Percentiles rank a stretch among this genome's conserved stretches.
These are phyloP conservation scores for Aspergillus sp. DNA, from an alignment of 2,329 filamentous ascomycete genomes.

Conservation along the genomic window DNA sequence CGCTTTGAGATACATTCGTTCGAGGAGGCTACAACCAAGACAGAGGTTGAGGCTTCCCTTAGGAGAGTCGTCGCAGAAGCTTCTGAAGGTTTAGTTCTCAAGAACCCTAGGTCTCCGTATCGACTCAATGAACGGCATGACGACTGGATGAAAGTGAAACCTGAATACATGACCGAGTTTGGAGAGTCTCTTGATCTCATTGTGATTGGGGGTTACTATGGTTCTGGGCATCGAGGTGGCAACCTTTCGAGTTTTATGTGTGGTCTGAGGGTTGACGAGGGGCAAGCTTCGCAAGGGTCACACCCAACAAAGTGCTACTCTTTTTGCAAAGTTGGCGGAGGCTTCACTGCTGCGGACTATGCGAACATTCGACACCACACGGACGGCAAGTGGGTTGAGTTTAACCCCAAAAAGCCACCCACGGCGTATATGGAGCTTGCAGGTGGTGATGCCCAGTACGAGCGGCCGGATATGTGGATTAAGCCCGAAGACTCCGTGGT, in stretches of 20 bases:
- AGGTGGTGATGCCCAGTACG: slow-evolving; percentile 74
- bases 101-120: slow-evolving; percentile 89
- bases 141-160: slow-evolving; percentile 98
- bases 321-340: slow-evolving; percentile 99
- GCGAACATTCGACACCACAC: slow-evolving; percentile 80
- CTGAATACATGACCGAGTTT: slow-evolving; percentile 96
- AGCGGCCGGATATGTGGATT: slow-evolving; percentile 92
- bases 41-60: slow-evolving; percentile 77
- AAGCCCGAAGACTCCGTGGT: slow-evolving; percentile 86
- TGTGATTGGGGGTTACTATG: slow-evolving; percentile 90
- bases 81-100: slow-evolving; percentile 88
- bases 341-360: slow-evolving; percentile 84
- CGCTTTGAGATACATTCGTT: slow-evolving; percentile 83
- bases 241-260: slow-evolving; percentile 86
- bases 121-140: slow-evolving; percentile 87
- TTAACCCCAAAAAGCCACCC: slow-evolving; percentile 78
- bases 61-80: slow-evolving; percentile 83
- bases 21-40: slow-evolving; percentile 65
- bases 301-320: slow-evolving; percentile 80
- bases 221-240: slow-evolving; percentile 82
- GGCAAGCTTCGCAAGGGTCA: slow-evolving; percentile 59
- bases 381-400: slow-evolving; percentile 88
- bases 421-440: slow-evolving; percentile 78
- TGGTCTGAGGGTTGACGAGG: slow-evolving; percentile 75
- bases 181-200: slow-evolving; percentile 91